These are phyloP conservation scores for Perkinsus marinus DNA, from an alignment of 169 alveolate genomes.

Conservation along the genomic window DNA sequence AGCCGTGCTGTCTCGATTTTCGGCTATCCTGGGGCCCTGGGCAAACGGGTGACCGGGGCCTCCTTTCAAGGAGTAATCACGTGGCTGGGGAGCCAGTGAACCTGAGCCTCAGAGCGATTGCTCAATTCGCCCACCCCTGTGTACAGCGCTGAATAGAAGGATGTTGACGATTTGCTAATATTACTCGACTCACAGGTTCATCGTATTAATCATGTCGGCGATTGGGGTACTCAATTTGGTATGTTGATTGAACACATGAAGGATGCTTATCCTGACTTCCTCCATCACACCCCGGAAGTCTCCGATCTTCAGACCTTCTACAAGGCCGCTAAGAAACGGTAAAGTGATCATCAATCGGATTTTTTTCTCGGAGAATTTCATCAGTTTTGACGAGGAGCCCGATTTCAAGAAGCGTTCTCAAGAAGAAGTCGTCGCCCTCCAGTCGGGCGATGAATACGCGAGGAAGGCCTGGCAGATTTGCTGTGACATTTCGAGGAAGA, in stretches of 20 bases:
- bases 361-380: background rate
- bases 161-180: background rate
- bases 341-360: background rate
- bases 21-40: too few species aligned
- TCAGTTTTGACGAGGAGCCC: constrained; percentile 54
- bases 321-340: constrained; percentile 73
- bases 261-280: constrained; percentile 72
- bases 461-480: constrained; percentile 62
- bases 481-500: constrained; percentile 60
- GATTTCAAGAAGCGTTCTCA: constrained; percentile 62
- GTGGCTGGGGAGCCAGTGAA: too few species aligned
- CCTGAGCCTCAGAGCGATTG: too few species aligned
- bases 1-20: constrained; percentile 14
- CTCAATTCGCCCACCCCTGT: too few species aligned
- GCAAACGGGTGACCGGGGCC: too few species aligned
- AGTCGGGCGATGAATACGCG: constrained; percentile 63
- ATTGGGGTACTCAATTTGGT: constrained; percentile 99
- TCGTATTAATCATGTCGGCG: constrained; percentile 91
- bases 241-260: constrained; percentile 85
- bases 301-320: constrained; percentile 85
- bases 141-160: background rate
- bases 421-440: constrained; percentile 66
- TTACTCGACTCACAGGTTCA: constrained; percentile 53
- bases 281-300: constrained; percentile 72
- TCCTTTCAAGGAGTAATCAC: too few species aligned